phyloP scores from a whole-genome alignment of 768 basidiomycete species.

The Auricularia sp. region DNA sequence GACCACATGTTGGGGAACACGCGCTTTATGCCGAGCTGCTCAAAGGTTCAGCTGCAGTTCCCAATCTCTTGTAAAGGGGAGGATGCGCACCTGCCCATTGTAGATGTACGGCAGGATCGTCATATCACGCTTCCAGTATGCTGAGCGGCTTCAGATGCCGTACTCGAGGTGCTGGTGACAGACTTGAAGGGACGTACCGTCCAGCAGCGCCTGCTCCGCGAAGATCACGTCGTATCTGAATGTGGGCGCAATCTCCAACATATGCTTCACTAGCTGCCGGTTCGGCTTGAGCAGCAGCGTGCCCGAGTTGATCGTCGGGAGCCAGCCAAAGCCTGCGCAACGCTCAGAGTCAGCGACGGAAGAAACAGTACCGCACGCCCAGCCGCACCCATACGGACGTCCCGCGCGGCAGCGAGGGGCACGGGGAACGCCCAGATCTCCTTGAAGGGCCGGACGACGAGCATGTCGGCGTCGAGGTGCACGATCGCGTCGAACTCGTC shows the following conservation, averaged over 20 bases:
- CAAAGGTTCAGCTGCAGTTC: not conserved
- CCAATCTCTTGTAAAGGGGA: not conserved
- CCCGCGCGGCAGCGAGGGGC: constrained; percentile 6
- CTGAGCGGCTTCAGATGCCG: not conserved
- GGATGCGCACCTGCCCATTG: constrained; percentile 4
- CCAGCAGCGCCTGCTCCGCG: constrained; percentile 7
- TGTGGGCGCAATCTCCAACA: constrained; percentile 6
- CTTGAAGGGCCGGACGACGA: constrained; percentile 6
- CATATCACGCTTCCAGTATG: constrained; percentile 7
- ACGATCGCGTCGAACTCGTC: constrained; percentile 7
- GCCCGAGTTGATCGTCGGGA: constrained; percentile 7
- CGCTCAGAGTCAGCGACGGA: not conserved
- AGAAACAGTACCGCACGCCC: not conserved
- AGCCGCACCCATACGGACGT: constrained; percentile 7
- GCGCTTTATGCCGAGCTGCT: constrained; percentile 8
- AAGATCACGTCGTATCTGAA: constrained; percentile 6
- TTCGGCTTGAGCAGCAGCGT: constrained; percentile 8
- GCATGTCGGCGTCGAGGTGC: constrained; percentile 9
- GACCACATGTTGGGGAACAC: constrained; percentile 8
- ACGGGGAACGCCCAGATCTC: constrained; percentile 8
- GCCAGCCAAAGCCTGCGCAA: constrained; percentile 6
- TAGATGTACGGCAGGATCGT: constrained; percentile 7
- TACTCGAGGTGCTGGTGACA: not conserved
- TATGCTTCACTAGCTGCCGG: constrained; percentile 3
- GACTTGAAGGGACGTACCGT: not conserved